phyloP scores from a whole-genome alignment of 495 filamentous ascomycete genomes.

The Penicillium pulvis region DNA sequence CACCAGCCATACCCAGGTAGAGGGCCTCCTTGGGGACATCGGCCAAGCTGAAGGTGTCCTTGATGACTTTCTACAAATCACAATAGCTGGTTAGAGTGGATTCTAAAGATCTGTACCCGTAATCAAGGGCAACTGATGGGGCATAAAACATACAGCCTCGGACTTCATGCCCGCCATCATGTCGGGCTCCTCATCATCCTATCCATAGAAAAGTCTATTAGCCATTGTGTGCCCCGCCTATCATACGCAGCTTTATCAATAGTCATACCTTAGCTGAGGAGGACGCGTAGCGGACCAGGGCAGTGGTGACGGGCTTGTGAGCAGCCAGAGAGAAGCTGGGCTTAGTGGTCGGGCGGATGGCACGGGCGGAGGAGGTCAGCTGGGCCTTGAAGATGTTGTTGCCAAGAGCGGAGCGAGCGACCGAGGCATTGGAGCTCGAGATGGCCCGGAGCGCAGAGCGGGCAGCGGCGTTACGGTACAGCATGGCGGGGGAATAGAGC shows the following conservation, averaged over 20 bases:
- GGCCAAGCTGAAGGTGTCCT: constrained; percentile 80
- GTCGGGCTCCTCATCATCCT: constrained; percentile 52
- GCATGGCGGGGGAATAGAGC: constrained; percentile 43
- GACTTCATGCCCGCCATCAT: constrained; percentile 68
- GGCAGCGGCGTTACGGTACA: constrained; percentile 49
- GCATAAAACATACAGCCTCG: constrained; percentile 66
- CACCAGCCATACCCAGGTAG: constrained; percentile 81
- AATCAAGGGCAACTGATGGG: constrained; percentile 5
- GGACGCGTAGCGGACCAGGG: constrained; percentile 52
- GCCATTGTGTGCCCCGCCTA: constrained; percentile 23
- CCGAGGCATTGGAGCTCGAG: constrained; percentile 52
- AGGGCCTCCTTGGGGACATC: constrained; percentile 81
- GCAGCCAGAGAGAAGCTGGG: constrained; percentile 46
- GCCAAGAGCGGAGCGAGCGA: constrained; percentile 41
- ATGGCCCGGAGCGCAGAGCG: constrained; percentile 51
- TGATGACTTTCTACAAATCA: constrained; percentile 66
- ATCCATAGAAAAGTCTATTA: constrained; percentile 29
- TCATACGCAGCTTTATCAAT: neutral
- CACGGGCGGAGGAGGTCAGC: constrained; percentile 47
- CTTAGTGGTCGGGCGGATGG: constrained; percentile 37
- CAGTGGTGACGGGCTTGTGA: constrained; percentile 54
- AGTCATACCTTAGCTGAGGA: constrained; percentile 38
- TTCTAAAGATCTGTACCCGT: no score
- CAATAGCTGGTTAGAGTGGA: constrained; percentile 14
- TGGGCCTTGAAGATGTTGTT: constrained; percentile 50